phyloP scores from a whole-genome alignment of 495 filamentous ascomycete species.

The Endocarpon pusillum region DNA sequence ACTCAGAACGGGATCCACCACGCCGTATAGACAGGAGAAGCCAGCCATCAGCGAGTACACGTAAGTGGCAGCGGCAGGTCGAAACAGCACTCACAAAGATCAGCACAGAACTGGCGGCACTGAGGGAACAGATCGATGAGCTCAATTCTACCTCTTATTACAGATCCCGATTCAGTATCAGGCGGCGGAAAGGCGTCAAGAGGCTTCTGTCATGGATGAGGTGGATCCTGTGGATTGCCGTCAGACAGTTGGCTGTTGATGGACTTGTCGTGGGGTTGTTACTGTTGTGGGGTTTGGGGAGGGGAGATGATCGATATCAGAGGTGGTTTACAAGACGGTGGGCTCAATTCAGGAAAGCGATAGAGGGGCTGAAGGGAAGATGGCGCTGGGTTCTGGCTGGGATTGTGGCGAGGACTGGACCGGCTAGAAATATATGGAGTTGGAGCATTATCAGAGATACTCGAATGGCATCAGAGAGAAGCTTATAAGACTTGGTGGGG shows the following conservation, averaged over 20 bases:
- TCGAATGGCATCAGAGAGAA: too few relatives aligned
- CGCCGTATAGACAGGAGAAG: slow-evolving; percentile 10
- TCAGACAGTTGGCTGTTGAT: slow-evolving; percentile 62
- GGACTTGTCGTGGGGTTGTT: slow-evolving; percentile 48
- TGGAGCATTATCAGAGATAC: too few relatives aligned
- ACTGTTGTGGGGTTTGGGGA: slow-evolving; percentile 61
- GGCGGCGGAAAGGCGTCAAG: slow-evolving; percentile 33
- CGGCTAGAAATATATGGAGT: too few relatives aligned
- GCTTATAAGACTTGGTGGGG: too few relatives aligned
- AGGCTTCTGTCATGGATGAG: slow-evolving; percentile 50
- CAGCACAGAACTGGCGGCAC: slow-evolving; percentile 83
- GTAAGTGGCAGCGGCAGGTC: slow-evolving; percentile 63
- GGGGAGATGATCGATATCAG: too few relatives aligned
- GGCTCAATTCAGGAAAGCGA: too few relatives aligned
- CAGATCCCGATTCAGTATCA: slow-evolving; percentile 28
- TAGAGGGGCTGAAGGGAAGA: too few relatives aligned
- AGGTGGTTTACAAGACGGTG: too few relatives aligned
- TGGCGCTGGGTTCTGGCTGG: too few relatives aligned
- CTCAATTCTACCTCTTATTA: slow-evolving; percentile 16
- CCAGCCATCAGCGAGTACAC: slow-evolving; percentile 16
- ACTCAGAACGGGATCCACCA: slow-evolving; percentile 3
- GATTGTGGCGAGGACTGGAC: too few relatives aligned
- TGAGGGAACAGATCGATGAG: slow-evolving; percentile 77
- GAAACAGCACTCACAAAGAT: slow-evolving; percentile 79
- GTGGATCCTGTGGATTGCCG: slow-evolving; percentile 50